Conservation (phyloP, 768 basidiomycete species). For the Multifurca ochricompacta region DNA sequence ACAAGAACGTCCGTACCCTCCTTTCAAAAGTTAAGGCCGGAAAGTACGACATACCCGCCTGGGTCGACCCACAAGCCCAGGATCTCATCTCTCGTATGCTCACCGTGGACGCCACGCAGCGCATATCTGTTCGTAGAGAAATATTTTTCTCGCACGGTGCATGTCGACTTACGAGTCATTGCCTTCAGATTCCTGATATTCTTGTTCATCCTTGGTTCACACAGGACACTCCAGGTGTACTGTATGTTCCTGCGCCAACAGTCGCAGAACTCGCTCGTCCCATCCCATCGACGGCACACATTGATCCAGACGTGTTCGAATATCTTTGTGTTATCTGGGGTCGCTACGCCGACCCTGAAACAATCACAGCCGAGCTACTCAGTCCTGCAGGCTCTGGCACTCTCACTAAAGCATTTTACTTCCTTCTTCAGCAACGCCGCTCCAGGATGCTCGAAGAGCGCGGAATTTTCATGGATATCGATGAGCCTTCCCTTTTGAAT, state of each 20-base stretch:
- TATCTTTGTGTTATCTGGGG: constrained; percentile 83
- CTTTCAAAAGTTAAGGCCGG: constrained; percentile 84
- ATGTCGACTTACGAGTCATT: background rate
- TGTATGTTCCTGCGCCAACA: constrained; percentile 35
- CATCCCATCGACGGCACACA: constrained; percentile 55
- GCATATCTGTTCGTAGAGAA: constrained; percentile 61
- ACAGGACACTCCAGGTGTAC: constrained; percentile 41
- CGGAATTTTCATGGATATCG: constrained; percentile 36
- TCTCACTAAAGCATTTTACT: constrained; percentile 86
- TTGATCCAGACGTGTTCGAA: constrained; percentile 69
- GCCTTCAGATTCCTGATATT: constrained; percentile 73
- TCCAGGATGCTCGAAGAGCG: constrained; percentile 53
- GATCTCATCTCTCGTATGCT: constrained; percentile 85
- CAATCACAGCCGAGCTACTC: constrained; percentile 58
- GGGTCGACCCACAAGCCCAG: constrained; percentile 74
- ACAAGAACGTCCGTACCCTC: constrained; percentile 71
- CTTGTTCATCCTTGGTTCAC: constrained; percentile 78
- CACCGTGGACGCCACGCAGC: constrained; percentile 67
- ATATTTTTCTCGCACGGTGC: background rate
- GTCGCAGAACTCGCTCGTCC: constrained; percentile 54
- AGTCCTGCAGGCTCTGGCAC: constrained; percentile 61
- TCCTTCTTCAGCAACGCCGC: constrained; percentile 68
- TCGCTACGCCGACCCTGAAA: constrained; percentile 52
- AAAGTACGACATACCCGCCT: constrained; percentile 73
- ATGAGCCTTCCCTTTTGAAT: constrained; percentile 23